Conservation (phyloP, 805 yeast species). For the Suhomyces kilbournensis region DNA sequence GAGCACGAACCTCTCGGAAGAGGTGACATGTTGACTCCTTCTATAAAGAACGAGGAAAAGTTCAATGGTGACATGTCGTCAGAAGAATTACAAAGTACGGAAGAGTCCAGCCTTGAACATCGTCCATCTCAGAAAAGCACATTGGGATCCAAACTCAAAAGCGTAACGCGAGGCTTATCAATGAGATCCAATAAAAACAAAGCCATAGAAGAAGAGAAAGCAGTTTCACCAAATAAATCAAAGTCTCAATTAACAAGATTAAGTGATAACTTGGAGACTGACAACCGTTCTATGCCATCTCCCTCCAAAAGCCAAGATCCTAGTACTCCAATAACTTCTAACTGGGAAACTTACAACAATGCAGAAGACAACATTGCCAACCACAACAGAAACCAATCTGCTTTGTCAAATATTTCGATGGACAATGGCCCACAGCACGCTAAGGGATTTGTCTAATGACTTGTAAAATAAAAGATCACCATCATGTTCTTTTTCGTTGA, state of each 20-base stretch:
- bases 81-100: background rate
- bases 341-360: constrained; percentile 7
- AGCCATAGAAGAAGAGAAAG: constrained; percentile 6
- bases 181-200: constrained; percentile 16
- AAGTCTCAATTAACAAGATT: constrained; percentile 16
- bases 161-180: constrained; percentile 44
- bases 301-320: constrained; percentile 4
- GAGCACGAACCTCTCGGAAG: constrained; percentile 14
- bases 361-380: constrained; percentile 5
- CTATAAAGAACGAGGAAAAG: constrained; percentile 26
- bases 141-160: constrained; percentile 41
- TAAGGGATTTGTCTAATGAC: constrained; percentile 20
- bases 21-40: constrained; percentile 28
- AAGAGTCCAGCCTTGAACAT: background rate
- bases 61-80: constrained; percentile 4
- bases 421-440: constrained; percentile 24
- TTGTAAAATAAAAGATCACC: background rate
- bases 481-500: background rate
- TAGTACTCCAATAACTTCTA: constrained; percentile 6
- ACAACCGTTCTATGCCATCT: constrained; percentile 9
- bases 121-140: constrained; percentile 4
- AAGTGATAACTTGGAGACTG: constrained; percentile 23
- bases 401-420: constrained; percentile 16
- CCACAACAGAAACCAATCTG: constrained; percentile 26
- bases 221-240: background rate